Evolutionary conservation across 768 basidiomycete species (phyloP), one percentile per base, ranked within the genome.

Genomic region (Infundibulicybe gibba): DNA sequence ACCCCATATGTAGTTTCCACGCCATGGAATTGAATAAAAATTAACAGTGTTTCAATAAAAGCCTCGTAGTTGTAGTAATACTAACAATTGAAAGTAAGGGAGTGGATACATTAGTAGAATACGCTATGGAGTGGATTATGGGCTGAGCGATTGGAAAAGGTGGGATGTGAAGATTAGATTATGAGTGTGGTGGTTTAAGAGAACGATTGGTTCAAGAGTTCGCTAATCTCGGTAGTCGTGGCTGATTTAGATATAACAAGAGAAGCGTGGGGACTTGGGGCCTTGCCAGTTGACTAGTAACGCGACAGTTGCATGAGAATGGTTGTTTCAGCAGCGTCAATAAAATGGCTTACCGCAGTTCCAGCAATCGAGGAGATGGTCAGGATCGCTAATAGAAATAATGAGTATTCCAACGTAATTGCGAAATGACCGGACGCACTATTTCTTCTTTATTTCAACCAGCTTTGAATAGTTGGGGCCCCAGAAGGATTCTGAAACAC

Each of bases 331-430:
- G 8, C 4, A 8, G 25, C 10, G 35, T 10, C 4, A 38, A 38
- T n/a, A 10, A 19, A 38, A 3, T 3, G 6, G 61, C 68, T 57
- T 38, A 71, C 72, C 72, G 51, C 75, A 75, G 31, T 75, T 73
- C 75, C 75, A 77, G 50, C 76, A 76, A 48, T 76, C 74, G 4
- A 77, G 54, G 30, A 75, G 60, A 13, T 67, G 66, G 21, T 75
- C 57, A 20, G 76, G 75, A 59, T 76, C 76, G 55, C 75, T 77
- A 17, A 6, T 38, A 40, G n/a, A 15, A 41, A 32, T 14, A 20
- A 43, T 6, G 2, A 14, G 45, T 9, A 57, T 42, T 15, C 10
- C 40, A 1, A 41, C 49, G 3, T 3, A 10, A 10, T 30, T 20
- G n/a, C 10, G n/a, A 14, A 42, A 30, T 10, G 19, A 41, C 39